Evolutionary conservation across 495 filamentous ascomycete species (phyloP).

Genomic region (Aspergillus affinis): DNA sequence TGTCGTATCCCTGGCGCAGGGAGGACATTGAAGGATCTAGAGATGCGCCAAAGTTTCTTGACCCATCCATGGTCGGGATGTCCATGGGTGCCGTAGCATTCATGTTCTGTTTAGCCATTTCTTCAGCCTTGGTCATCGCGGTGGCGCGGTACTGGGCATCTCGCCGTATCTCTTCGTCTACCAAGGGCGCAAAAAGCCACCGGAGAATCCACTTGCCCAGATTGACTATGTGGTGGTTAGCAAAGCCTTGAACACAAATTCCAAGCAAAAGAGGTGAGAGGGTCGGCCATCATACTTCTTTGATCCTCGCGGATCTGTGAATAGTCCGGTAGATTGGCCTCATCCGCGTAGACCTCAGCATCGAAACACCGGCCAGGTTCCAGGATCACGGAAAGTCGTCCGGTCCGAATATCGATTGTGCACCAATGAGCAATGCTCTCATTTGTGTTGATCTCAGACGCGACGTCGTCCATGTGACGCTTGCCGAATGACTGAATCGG

Average conservation of each 20-base stretch:
- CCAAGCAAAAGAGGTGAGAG: background rate
- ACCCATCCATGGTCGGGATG: conserved; percentile 53
- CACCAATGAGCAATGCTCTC: conserved; percentile 96
- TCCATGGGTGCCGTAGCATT: conserved; percentile 67
- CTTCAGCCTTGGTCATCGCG: conserved; percentile 60
- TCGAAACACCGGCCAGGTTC: conserved; percentile 98
- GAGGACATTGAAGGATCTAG: conserved; percentile 54
- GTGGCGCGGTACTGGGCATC: conserved; percentile 71
- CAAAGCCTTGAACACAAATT: conserved; percentile 9
- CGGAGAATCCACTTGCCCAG: conserved; percentile 95
- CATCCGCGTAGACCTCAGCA: conserved; percentile 95
- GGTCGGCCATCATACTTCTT: conserved; percentile 63
- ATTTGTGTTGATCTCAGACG: conserved; percentile 78
- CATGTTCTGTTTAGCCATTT: conserved; percentile 52
- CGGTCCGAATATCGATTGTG: conserved; percentile 88
- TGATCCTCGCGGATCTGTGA: conserved; percentile 89
- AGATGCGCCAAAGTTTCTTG: conserved; percentile 43
- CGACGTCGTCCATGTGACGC: conserved; percentile 88
- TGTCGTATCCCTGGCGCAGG: conserved; percentile 62
- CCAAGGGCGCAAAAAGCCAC: conserved; percentile 85
- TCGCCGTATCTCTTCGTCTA: conserved; percentile 83
- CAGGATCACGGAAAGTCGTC: conserved; percentile 82
- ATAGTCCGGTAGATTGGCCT: conserved; percentile 67
- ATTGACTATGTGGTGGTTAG: conserved; percentile 64
- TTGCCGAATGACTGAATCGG: conserved; percentile 88